Evolutionary conservation across 768 basidiomycete genomes (phyloP), one percentile per base, ranked within the genome.

Genomic region (Boletus reticuloceps): DNA sequence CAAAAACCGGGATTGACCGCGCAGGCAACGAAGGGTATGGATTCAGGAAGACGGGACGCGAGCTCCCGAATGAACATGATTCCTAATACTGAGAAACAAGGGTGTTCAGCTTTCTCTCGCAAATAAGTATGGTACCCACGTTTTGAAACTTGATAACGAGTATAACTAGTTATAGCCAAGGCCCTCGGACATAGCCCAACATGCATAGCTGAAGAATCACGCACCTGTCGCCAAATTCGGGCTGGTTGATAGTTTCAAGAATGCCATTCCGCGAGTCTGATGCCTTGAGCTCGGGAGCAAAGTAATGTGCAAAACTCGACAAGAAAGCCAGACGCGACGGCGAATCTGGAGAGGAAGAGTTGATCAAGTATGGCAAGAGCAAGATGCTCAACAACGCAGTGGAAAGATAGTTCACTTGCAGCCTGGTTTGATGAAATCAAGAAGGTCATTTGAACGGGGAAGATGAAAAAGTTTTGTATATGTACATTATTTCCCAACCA

Each of bases 401-500:
- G 31, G 71, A 67, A 16, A 76, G 61, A 45, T 69, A 69, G 44
- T 75, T 72, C 16, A 72, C 68, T 55, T 75, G 72, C 1, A 75
- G 36, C 43, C 74, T 75, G 31, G 12, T n/a, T n/a, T 6, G 17
- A 50, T 10, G n/a, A 50, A 37, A 43, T 5, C 9, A 14, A 22
- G 41, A 19, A 58, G 39, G 25, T n/a, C 8, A 19, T 50, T 9
- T 20, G 14, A 14, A 12, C 20, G 10, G 4, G n/a, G 31, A 8
- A n/a, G 53, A 43, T 10, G 31, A 48, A 1, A 42, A 8, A 6
- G 40, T 22, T n/a, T 36, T 16, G 63, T 67, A 27, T 53, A 80
- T 80, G 61, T 68, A 81, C 82, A 60, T 68, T 31, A 63, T 27
- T 58, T 83, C 81, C 77, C 77, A 82, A 9, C 78, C 80, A 55